phyloP scores from a whole-genome alignment of 176 grass and related monocot genomes.

The Lolium rigidum region DNA sequence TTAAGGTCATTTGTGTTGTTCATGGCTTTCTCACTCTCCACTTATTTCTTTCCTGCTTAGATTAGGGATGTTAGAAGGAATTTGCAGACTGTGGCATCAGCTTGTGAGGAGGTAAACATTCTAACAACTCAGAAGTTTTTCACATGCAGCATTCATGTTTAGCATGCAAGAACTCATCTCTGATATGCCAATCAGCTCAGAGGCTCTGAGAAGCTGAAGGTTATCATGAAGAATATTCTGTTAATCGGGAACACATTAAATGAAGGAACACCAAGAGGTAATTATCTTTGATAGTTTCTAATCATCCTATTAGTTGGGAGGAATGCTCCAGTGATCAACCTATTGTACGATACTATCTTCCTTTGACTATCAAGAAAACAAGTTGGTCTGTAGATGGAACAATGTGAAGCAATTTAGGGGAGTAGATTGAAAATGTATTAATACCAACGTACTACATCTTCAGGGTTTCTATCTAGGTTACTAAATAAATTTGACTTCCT shows the following conservation, averaged over 20 bases:
- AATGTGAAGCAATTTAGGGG: conserved; percentile 9
- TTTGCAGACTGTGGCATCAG: conserved; percentile 69
- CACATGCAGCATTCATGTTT: conserved; percentile 29
- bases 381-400: conserved; percentile 2
- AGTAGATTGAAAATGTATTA: conserved; percentile 9
- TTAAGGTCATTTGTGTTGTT: conserved; percentile 32
- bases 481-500: conserved; percentile 27
- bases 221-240: conserved; percentile 97
- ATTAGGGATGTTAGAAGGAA: conserved; percentile 84
- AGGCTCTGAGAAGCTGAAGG: conserved; percentile 91
- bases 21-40: conserved; percentile 46
- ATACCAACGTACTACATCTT: conserved; percentile 28
- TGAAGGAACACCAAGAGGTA: conserved; percentile 96
- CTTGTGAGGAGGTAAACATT: conserved; percentile 93
- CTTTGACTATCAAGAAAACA: conserved; percentile 37
- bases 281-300: conserved; percentile 18
- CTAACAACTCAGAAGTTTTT: conserved; percentile 21
- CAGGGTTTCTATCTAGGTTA: neutral
- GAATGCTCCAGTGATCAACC: conserved; percentile 7
- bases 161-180: conserved; percentile 41
- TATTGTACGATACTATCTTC: conserved; percentile 6
- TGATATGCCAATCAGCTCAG: conserved; percentile 60
- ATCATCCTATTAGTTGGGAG: conserved; percentile 14
- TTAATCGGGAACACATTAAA: conserved; percentile 92
- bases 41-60: conserved; percentile 61